A percentile compares a stretch with the other conserved stretches of the same genome.
Evolutionary conservation across 2,329 filamentous ascomycete species (phyloP).

Genomic region (Trichophyton benhamiae): DNA sequence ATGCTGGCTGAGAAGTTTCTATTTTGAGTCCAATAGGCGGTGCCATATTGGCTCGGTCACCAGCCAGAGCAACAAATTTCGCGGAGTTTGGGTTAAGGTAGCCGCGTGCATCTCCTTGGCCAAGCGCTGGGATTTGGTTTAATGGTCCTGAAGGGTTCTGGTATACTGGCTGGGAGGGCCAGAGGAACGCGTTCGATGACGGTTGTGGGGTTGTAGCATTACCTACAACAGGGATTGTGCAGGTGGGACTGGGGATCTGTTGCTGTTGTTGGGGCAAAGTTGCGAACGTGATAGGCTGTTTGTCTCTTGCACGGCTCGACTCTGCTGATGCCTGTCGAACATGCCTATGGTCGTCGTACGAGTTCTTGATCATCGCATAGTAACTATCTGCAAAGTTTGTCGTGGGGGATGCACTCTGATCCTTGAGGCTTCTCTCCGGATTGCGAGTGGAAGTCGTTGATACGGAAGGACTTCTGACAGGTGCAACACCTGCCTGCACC

Average conservation of each 20-base stretch:
- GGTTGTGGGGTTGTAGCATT: not conserved
- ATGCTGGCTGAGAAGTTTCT: not conserved
- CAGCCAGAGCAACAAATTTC: not conserved
- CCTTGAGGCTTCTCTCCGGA: slow-evolving; percentile 1
- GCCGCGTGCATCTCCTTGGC: not conserved
- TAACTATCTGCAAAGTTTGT: slow-evolving; percentile 13
- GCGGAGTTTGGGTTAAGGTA: not conserved
- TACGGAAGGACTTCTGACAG: slow-evolving; percentile 4
- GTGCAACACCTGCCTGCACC: slow-evolving; percentile 24
- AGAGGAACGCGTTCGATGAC: not conserved
- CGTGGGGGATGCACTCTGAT: slow-evolving; percentile 7
- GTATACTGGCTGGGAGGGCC: not conserved
- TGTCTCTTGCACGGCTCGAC: slow-evolving; percentile 2
- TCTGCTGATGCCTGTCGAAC: slow-evolving; percentile 5
- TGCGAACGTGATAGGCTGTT: not conserved
- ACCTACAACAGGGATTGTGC: not conserved
- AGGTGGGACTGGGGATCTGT: not conserved
- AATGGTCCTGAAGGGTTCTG: not conserved
- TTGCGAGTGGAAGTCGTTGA: not conserved
- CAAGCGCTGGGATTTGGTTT: not conserved
- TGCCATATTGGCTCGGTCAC: not conserved
- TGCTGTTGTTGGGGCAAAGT: not conserved
- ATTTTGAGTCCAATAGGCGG: not conserved
- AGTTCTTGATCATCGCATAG: slow-evolving; percentile 13
- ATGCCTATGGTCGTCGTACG: slow-evolving; percentile 8